These are phyloP conservation scores for Stachybotrys chlorohalonatus DNA, from an alignment of 2,329 filamentous ascomycete genomes.

Conservation along the genomic window DNA sequence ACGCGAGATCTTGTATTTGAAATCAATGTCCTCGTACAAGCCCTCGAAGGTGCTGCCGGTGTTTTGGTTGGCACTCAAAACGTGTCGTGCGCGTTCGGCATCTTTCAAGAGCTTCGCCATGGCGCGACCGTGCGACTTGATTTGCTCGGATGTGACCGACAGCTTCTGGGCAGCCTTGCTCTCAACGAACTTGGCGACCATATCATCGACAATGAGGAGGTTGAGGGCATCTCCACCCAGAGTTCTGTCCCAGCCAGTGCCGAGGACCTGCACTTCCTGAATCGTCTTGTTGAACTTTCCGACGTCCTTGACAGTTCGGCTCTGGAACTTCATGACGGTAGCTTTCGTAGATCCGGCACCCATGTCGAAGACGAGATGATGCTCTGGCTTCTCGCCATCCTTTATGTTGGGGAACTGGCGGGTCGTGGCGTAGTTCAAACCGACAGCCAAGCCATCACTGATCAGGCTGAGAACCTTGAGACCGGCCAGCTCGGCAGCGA, in stretches of 20 bases:
- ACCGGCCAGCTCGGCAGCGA: constrained; percentile 80
- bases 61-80: constrained; percentile 87
- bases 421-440: constrained; percentile 87
- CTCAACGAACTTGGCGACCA: constrained; percentile 70
- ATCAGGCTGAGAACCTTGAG: constrained; percentile 78
- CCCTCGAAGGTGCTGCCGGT: constrained; percentile 76
- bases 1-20: constrained; percentile 81
- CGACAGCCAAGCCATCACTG: constrained; percentile 85
- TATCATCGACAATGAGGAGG: constrained; percentile 78
- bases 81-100: constrained; percentile 75
- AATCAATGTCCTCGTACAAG: constrained; percentile 84
- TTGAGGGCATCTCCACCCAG: constrained; percentile 89
- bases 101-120: constrained; percentile 91
- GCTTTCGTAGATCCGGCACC: constrained; percentile 91
- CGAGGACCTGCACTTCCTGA: constrained; percentile 86
- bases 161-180: constrained; percentile 58
- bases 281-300: constrained; percentile 94
- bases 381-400: constrained; percentile 77
- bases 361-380: constrained; percentile 96
- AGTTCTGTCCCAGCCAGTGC: constrained; percentile 78
- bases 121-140: constrained; percentile 71
- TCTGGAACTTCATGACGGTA: constrained; percentile 82
- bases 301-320: constrained; percentile 79
- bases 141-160: constrained; percentile 49
- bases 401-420: constrained; percentile 80